These are phyloP conservation scores for Camellia oleifera DNA, from an alignment of 179 eudicot genomes.

Conservation along the genomic window DNA sequence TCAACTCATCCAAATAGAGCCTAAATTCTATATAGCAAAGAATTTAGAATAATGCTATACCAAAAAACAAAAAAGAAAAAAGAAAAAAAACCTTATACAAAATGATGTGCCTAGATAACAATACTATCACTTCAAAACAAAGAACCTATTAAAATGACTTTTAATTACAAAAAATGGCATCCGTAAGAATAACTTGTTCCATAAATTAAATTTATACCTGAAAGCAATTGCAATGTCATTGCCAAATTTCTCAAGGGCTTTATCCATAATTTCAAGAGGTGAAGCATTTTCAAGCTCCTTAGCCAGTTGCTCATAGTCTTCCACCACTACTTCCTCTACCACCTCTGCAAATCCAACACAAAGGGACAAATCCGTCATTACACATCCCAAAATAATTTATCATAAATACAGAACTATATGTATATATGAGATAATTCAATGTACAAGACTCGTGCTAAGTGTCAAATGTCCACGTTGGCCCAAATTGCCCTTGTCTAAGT, in stretches of 20 bases:
- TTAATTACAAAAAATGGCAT: too few relatives aligned
- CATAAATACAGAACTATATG: neutral
- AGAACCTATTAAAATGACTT: too few relatives aligned
- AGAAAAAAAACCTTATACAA: too few relatives aligned
- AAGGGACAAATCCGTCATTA: conserved; percentile 26
- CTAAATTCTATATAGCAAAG: neutral
- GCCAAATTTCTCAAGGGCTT: conserved; percentile 79
- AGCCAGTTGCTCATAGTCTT: conserved; percentile 66
- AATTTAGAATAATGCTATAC: too few relatives aligned
- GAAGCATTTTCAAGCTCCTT: conserved; percentile 78
- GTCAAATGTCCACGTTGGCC: too few relatives aligned
- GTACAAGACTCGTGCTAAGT: too few relatives aligned
- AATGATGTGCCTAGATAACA: too few relatives aligned
- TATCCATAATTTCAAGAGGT: conserved; percentile 90
- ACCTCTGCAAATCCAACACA: conserved; percentile 48
- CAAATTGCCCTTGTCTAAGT: too few relatives aligned
- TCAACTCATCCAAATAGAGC: neutral
- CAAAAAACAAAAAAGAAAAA: too few relatives aligned
- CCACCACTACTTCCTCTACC: conserved; percentile 47
- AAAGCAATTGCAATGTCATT: conserved; percentile 93
- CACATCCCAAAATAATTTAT: neutral
- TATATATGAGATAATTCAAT: too few relatives aligned
- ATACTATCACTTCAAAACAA: too few relatives aligned
- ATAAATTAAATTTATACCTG: conserved; percentile 53
- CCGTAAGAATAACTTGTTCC: too few relatives aligned